Evolutionary conservation across 805 yeast genomes (phyloP).

Genomic region (Lachancea thermotolerans): DNA sequence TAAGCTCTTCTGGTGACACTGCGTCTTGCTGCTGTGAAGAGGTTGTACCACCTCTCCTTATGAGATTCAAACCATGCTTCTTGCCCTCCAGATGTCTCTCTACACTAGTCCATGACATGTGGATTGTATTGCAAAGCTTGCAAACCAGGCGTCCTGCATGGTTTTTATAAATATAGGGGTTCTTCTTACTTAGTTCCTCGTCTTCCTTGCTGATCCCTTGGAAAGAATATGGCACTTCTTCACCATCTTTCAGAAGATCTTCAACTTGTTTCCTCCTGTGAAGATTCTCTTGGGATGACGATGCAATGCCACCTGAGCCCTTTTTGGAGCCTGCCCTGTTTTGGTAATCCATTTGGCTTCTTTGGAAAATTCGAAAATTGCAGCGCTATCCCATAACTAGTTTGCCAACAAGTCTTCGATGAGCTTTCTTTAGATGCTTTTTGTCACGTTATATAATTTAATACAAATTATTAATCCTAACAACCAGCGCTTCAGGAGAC

Average conservation of each 20-base stretch:
- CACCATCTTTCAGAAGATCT: conserved; percentile 42
- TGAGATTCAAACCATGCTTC: conserved; percentile 70
- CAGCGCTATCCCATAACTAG: too few relatives aligned
- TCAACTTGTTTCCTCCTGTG: conserved; percentile 63
- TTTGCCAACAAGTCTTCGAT: too few relatives aligned
- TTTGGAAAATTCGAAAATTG: too few relatives aligned
- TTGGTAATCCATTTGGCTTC: conserved; percentile 69
- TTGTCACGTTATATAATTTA: conserved; percentile 2
- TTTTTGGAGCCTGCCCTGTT: conserved; percentile 85
- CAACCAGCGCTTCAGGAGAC: not conserved
- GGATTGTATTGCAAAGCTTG: conserved; percentile 75
- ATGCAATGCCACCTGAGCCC: conserved; percentile 88
- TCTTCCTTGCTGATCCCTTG: conserved; percentile 43
- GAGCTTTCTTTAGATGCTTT: not conserved
- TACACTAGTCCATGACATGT: conserved; percentile 72
- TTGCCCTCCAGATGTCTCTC: conserved; percentile 78
- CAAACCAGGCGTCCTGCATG: conserved; percentile 85
- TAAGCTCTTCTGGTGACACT: conserved; percentile 17
- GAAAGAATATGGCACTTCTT: conserved; percentile 33
- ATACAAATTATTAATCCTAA: not conserved
- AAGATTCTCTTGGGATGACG: conserved; percentile 58
- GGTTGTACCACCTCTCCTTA: conserved; percentile 45
- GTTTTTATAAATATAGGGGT: conserved; percentile 76
- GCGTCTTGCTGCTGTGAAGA: conserved; percentile 30
- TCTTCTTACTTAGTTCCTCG: conserved; percentile 35